Evolutionary conservation across 2,329 filamentous ascomycete species (phyloP).

Genomic region (Sordariomycetes sp.): DNA sequence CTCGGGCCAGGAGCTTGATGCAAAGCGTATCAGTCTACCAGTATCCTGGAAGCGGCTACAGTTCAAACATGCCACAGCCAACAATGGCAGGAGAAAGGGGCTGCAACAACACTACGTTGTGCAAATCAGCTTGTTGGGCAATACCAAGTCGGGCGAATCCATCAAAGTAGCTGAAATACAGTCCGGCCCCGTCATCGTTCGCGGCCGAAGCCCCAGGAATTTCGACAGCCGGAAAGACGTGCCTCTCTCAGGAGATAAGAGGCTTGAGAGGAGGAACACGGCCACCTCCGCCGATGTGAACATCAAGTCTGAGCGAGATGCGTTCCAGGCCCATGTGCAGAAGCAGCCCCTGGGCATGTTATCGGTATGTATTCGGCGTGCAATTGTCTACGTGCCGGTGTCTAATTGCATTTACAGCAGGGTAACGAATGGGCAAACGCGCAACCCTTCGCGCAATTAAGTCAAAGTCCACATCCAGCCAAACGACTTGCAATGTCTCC

Average conservation of each 20-base stretch:
- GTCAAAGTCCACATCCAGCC: conserved; percentile 33
- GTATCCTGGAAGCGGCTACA: conserved; percentile 91
- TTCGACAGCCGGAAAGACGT: conserved; percentile 88
- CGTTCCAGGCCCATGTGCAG: conserved; percentile 9
- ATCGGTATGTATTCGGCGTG: conserved; percentile 26
- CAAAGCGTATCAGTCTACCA: conserved; percentile 68
- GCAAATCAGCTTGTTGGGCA: conserved; percentile 73
- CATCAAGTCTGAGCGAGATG: conserved; percentile 24
- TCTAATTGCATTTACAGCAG: conserved; percentile 12
- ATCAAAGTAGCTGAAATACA: conserved; percentile 74
- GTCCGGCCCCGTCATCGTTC: conserved; percentile 90
- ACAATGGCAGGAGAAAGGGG: conserved; percentile 89
- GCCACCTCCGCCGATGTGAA: conserved; percentile 19
- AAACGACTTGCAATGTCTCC: conserved; percentile 47
- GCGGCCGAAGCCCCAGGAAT: conserved; percentile 84
- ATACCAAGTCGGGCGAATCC: conserved; percentile 57
- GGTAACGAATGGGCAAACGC: conserved; percentile 36
- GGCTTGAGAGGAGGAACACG: conserved; percentile 34
- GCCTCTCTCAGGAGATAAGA: conserved; percentile 53
- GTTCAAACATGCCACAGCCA: conserved; percentile 93
- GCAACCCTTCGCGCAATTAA: conserved; percentile 23
- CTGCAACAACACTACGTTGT: conserved; percentile 93
- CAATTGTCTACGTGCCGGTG: too few relatives aligned
- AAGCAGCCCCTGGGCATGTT: conserved; percentile 21
- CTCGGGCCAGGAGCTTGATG: conserved; percentile 62